A percentile compares a stretch with the other conserved stretches of the same genome.
Evolutionary conservation across 2,329 filamentous ascomycete species (phyloP).

Genomic region (Clonostachys sp.): DNA sequence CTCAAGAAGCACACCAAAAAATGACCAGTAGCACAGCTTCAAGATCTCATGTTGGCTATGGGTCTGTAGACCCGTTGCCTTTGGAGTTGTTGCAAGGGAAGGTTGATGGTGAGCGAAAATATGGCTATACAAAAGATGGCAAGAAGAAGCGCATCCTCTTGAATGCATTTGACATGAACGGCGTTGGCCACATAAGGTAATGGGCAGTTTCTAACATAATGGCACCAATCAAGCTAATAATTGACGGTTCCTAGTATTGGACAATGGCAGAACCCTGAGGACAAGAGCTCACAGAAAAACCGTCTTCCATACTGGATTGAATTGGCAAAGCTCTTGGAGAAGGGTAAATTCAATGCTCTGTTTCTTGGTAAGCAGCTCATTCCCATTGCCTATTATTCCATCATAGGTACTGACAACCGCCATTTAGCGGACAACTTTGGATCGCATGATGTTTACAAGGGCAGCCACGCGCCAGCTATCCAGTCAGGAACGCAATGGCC

Average conservation of each 20-base stretch:
- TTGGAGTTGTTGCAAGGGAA: neutral
- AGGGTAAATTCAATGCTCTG: constrained; percentile 58
- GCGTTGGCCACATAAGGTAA: constrained; percentile 1
- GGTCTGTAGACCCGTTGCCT: neutral
- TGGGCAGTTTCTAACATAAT: constrained; percentile 1
- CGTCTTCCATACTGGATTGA: constrained; percentile 60
- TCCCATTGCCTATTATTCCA: constrained; percentile 58
- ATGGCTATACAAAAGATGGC: neutral
- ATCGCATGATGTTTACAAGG: constrained; percentile 33
- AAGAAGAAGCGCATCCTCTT: constrained; percentile 6
- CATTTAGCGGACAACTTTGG: constrained; percentile 25
- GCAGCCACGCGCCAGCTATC: constrained; percentile 12
- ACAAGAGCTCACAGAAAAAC: constrained; percentile 57
- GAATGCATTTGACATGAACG: constrained; percentile 12
- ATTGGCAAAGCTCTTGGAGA: constrained; percentile 56
- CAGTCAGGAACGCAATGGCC: neutral
- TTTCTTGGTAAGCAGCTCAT: constrained; percentile 61
- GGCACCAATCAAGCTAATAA: neutral
- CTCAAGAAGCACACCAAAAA: too few relatives aligned
- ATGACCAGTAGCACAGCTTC: too few relatives aligned
- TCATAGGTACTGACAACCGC: constrained; percentile 61
- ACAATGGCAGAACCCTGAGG: constrained; percentile 48
- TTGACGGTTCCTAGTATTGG: neutral
- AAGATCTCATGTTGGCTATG: too few relatives aligned
- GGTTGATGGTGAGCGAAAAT: neutral